Base-by-base conservation (phyloP, 441 rosid genomes). In the Adansonia rubrostipa region DNA sequence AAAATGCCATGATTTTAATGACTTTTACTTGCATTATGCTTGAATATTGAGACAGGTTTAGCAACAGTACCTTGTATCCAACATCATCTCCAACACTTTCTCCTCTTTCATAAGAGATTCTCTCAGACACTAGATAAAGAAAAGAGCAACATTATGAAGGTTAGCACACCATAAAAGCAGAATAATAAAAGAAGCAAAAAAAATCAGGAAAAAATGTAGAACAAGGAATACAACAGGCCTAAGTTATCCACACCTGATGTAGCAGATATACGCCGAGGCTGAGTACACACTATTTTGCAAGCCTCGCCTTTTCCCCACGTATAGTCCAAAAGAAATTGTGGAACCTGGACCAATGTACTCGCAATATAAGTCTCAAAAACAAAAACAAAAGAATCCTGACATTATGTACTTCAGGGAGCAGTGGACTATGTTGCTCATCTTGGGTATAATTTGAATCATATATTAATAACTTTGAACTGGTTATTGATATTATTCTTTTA, bases 241-340 rank as follows among this genome's bases (percentile, higher is more conserved):
- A 77, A 60, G 77, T 36, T 79, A 61, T 8, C 44, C 75, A 9
- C 70, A 96, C 99, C 98, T 84, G 99, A 96, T 79, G 85, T 94
- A 33, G 99, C 98, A 11, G 98, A 96, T 81, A 96, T 92, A 81
- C 99, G 97, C 74, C 99, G 96, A 79, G 99, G 99, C 85, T 96
- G 99, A 68, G 99, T 92, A 85, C 99, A 96, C 24, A 96, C 82
- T 84, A 96, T 93, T 86, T 96, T 96, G 78, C 99, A 94, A 17
- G 86, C 82, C 83, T 92, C 88, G 19, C 92, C 88, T 82, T 86
- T 90, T 80, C 84, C 88, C 99, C 98, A 92, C 92, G 88, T 88
- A 77, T 89, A 78, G 71, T 96, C 97, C 86, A 96, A 85, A 77
- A 96, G 84, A 89, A 80, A 94, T 86, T 94, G 99, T 47, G 98